phyloP scores from a whole-genome alignment of 768 basidiomycete genomes.

The Russula sp. region DNA sequence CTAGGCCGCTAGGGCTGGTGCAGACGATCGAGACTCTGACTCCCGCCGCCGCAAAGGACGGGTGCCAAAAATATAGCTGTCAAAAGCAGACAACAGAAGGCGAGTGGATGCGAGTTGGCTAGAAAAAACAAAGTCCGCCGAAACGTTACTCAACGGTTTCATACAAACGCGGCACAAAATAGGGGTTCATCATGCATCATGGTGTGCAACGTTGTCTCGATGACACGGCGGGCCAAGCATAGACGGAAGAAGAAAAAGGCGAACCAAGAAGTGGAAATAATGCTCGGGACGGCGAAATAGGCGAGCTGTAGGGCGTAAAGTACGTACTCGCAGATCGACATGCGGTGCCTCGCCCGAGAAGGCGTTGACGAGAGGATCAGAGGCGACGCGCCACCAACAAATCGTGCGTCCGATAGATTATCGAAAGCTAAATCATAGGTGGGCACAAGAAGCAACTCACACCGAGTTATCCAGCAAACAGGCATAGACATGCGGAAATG shows the following conservation, averaged over 20 bases:
- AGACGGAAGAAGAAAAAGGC: neutral
- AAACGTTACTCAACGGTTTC: neutral
- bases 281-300: neutral
- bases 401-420: neutral
- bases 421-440: constrained; percentile 12
- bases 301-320: neutral
- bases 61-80: neutral
- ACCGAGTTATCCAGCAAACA: neutral
- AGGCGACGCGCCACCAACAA: neutral
- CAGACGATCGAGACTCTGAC: neutral
- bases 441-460: constrained; percentile 16
- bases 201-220: neutral
- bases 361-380: neutral
- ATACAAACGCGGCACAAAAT: neutral
- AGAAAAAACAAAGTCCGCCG: neutral
- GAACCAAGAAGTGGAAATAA: neutral
- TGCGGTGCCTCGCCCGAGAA: neutral
- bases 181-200: neutral
- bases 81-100: neutral
- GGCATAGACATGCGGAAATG: neutral
- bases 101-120: neutral
- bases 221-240: neutral
- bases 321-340: constrained; percentile 6
- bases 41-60: no score
- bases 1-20: neutral